Evolutionary conservation across 331 rosid genomes (phyloP), one percentile per base, ranked within the genome.

Genomic region (Arachis monticola): DNA sequence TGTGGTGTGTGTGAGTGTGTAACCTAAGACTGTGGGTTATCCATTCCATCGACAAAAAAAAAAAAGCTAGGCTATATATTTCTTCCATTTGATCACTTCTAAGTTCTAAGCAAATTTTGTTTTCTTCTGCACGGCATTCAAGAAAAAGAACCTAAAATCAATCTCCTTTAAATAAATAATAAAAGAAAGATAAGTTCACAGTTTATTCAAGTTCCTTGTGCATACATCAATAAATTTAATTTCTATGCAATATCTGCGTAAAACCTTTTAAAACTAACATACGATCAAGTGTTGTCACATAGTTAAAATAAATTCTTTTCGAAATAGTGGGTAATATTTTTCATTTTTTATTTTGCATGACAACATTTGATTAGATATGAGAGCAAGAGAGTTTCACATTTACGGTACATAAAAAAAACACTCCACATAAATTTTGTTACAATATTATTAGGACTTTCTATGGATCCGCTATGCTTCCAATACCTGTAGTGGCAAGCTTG

Each of bases 401-500:
- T 27, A 35, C 41, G 5, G 5, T 38, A 38, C 41, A 38, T 38
- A 3, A 5, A 38, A 38, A 3, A 3, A 3, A 38, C 3, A 38
- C 5, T 38, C 5, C 41, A 48, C 53, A 12, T 52, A 4, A 11
- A 13, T 6, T 52, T 52, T 52, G 58, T 2, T 60, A 64, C 47
- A 31, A 14, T 48, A 3, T 61, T 32, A 46, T 1, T 27, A 55
- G 56, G 27, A 58, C 53, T 65, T 60, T 10, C 67, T 82, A 82
- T 13, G 82, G 85, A 58, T 70, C 79, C 11, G 71, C 13, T 55
- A 47, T 31, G 75, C 77, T 81, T 58, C 1, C 80, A 51, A 78
- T 46, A 53, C 86, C 90, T 41, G 92, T 74, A 52, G 84, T 65
- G 5, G 92, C 90, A 50, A 91, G 86, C 42, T 82, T 85, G 82